These are phyloP conservation scores for Tolypocladium tropicale DNA, from an alignment of 2,329 filamentous ascomycete species.

Conservation along the genomic window DNA sequence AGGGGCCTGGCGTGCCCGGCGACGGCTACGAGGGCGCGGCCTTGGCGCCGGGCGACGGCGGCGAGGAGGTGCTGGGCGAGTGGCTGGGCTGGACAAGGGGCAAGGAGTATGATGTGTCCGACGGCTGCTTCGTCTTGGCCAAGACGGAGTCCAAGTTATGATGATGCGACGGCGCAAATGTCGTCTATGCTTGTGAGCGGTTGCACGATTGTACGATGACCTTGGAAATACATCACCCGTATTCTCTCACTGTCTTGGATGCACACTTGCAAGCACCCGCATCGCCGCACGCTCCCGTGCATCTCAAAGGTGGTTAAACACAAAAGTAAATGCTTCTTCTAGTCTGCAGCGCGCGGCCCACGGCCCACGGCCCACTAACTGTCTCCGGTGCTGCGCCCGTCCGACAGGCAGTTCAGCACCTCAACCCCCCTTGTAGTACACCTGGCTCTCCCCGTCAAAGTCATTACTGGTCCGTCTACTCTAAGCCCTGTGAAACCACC, in stretches of 20 bases:
- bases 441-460: constrained; percentile 7
- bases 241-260: background rate
- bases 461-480: constrained; percentile 23
- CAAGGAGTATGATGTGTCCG: constrained; percentile 55
- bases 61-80: constrained; percentile 53
- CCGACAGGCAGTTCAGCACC: background rate
- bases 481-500: constrained; percentile 19
- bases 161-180: constrained; percentile 1
- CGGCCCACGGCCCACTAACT: background rate
- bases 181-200: background rate
- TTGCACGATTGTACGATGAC: background rate
- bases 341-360: background rate
- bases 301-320: background rate
- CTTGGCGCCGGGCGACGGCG: constrained; percentile 59
- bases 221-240: background rate
- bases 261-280: background rate
- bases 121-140: constrained; percentile 49
- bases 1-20: constrained; percentile 55
- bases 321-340: background rate
- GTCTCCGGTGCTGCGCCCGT: background rate
- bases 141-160: constrained; percentile 21
- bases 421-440: background rate
- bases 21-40: constrained; percentile 53
- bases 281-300: background rate
- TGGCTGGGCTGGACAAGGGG: constrained; percentile 76